Percentiles rank a stretch among this genome's conserved stretches.
Evolutionary conservation across 2,329 filamentous ascomycete species (phyloP).

Genomic region (Bipolaris gigantea): DNA sequence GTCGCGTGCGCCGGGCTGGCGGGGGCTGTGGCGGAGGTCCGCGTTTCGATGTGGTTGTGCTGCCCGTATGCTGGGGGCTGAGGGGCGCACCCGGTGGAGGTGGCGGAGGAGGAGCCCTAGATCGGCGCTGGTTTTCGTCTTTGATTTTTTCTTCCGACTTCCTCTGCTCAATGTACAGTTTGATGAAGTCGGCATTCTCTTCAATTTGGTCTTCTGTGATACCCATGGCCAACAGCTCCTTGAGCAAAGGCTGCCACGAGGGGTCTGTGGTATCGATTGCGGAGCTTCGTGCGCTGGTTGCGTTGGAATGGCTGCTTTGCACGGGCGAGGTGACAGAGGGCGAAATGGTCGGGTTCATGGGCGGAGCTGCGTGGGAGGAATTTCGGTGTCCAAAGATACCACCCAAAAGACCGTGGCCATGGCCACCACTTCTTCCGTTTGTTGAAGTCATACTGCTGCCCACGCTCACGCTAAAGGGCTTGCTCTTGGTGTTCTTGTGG

Average conservation of each 20-base stretch:
- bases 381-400: conserved; percentile 56
- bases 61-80: conserved; percentile 64
- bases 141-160: conserved; percentile 55
- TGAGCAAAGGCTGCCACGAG: conserved; percentile 62
- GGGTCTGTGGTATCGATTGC: conserved; percentile 65
- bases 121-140: conserved; percentile 53
- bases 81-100: conserved; percentile 58
- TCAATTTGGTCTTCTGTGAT: conserved; percentile 70
- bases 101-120: conserved; percentile 64
- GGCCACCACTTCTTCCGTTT: conserved; percentile 37
- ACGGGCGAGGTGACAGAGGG: conserved; percentile 45
- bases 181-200: conserved; percentile 69
- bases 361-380: conserved; percentile 46
- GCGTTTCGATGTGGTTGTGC: conserved; percentile 54
- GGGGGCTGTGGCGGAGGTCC: conserved; percentile 65
- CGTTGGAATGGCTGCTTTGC: conserved; percentile 37
- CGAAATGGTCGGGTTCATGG: conserved; percentile 55
- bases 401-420: conserved; percentile 54
- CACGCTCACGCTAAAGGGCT: conserved; percentile 63
- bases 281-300: conserved; percentile 45
- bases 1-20: conserved; percentile 51
- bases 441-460: conserved; percentile 26
- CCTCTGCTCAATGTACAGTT: conserved; percentile 66
- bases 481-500: conserved; percentile 79
- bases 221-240: conserved; percentile 65